These are phyloP conservation scores for Aspergillus sclerotioniger DNA, from an alignment of 495 filamentous ascomycete genomes.

Conservation along the genomic window DNA sequence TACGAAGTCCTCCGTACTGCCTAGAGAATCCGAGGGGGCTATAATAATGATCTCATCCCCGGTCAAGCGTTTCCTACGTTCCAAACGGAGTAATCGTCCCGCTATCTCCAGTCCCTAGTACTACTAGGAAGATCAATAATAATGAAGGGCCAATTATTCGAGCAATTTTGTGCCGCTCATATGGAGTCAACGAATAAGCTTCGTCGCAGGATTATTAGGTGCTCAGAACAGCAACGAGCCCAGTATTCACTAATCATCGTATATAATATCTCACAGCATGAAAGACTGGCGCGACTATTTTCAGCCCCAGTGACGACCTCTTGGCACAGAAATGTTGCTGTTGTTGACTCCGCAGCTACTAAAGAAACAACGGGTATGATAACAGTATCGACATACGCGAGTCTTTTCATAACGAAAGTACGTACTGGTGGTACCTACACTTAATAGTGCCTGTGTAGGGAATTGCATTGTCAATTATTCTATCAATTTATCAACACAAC, in stretches of 20 bases:
- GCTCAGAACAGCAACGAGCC: neutral
- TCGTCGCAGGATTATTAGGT: neutral
- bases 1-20: no score
- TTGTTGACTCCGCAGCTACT: neutral
- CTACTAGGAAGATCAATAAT: neutral
- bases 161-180: neutral
- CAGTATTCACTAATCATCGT: neutral
- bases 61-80: slow-evolving; percentile 1
- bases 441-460: no score
- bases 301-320: neutral
- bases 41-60: neutral
- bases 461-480: no score
- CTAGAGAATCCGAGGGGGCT: neutral
- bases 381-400: neutral
- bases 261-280: neutral
- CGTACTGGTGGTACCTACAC: no score
- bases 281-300: neutral
- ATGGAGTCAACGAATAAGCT: neutral
- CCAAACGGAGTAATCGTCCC: neutral
- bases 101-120: neutral
- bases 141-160: neutral
- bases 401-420: no score
- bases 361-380: neutral
- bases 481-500: neutral
- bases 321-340: neutral